These are phyloP conservation scores for Calonectria hongkongensis DNA, from an alignment of 2,329 filamentous ascomycete genomes.

Conservation along the genomic window DNA sequence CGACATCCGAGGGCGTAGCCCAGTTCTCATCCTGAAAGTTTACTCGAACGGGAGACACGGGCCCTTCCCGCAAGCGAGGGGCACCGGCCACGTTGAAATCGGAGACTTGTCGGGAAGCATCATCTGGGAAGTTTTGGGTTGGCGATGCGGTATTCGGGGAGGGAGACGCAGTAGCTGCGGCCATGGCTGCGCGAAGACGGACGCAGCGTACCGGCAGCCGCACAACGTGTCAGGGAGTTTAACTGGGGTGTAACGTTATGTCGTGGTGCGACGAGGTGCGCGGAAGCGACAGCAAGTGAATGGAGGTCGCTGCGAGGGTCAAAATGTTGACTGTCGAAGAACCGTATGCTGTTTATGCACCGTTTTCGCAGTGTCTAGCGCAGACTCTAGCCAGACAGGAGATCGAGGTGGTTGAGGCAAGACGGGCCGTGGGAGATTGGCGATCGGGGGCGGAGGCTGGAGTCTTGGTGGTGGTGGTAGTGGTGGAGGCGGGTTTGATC, in stretches of 20 bases:
- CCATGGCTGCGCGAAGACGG: constrained; percentile 54
- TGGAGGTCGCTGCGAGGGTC: constrained; percentile 19
- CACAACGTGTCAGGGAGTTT: constrained; percentile 28
- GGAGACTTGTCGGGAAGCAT: constrained; percentile 55
- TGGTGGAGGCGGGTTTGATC: constrained; percentile 32
- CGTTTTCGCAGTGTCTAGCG: constrained; percentile 16
- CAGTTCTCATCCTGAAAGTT: constrained; percentile 73
- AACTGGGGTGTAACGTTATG: constrained; percentile 36
- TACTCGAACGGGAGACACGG: constrained; percentile 74
- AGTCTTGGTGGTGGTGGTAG: constrained; percentile 1
- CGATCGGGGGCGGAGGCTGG: constrained; percentile 38
- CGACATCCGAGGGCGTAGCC: constrained; percentile 70
- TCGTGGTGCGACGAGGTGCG: constrained; percentile 32
- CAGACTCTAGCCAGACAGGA: constrained; percentile 12
- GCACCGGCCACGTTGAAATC: constrained; percentile 57
- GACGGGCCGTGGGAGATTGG: constrained; percentile 31
- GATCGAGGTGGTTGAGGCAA: constrained; percentile 18
- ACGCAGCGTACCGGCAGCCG: constrained; percentile 41
- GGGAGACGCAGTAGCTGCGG: constrained; percentile 60
- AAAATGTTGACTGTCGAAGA: constrained; percentile 24
- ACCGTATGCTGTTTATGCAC: constrained; percentile 34
- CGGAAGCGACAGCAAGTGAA: constrained; percentile 23
- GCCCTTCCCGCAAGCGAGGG: constrained; percentile 69
- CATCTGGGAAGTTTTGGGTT: constrained; percentile 49
- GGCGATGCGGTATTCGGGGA: constrained; percentile 57